phyloP scores from a whole-genome alignment of 2,329 filamentous ascomycete species.

The Botryotinia convoluta region DNA sequence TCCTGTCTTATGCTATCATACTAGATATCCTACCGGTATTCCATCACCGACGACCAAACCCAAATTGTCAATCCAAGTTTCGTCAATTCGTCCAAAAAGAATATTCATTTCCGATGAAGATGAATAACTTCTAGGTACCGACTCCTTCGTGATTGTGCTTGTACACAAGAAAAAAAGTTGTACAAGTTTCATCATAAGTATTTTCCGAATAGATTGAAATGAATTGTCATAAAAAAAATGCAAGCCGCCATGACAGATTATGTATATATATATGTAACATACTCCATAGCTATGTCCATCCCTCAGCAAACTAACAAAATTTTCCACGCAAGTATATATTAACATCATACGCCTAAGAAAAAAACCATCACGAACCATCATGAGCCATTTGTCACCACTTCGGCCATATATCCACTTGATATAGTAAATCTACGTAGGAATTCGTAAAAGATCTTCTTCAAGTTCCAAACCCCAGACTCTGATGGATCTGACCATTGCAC shows the following conservation, averaged over 20 bases:
- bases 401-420: conserved; percentile 11
- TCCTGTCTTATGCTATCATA: background rate
- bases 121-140: background rate
- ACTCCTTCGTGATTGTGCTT: background rate
- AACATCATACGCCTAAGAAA: background rate
- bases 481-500: background rate
- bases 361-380: conserved; percentile 3
- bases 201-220: background rate
- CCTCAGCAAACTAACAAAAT: background rate
- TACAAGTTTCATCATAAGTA: background rate
- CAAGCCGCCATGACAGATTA: background rate
- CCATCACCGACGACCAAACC: background rate
- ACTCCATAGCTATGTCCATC: background rate
- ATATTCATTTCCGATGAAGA: background rate
- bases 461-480: conserved; percentile 8
- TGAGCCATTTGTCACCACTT: conserved; percentile 13
- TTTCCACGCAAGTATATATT: background rate
- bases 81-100: background rate
- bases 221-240: background rate
- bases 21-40: background rate
- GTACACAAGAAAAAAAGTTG: background rate
- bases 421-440: background rate
- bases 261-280: background rate
- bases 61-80: background rate
- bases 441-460: conserved; percentile 5